phyloP scores from a whole-genome alignment of 2,329 filamentous ascomycete genomes.

The Exserohilum rostratum region DNA sequence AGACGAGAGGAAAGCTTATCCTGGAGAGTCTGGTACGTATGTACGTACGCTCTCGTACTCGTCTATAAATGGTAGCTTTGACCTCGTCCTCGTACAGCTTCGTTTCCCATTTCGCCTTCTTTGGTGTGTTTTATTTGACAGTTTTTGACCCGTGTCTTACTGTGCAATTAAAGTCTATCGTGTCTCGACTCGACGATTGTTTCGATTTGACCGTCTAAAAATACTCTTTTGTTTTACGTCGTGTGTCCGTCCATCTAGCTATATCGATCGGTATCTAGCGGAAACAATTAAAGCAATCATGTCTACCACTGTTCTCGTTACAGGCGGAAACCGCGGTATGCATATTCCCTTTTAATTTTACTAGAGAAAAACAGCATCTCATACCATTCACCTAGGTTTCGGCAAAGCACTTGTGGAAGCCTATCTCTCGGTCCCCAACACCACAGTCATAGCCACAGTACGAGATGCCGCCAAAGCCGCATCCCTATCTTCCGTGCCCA shows the following conservation, averaged over 20 bases:
- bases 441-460: constrained; percentile 51
- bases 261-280: background rate
- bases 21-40: too few relatives aligned
- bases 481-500: constrained; percentile 25
- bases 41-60: too few relatives aligned
- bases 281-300: background rate
- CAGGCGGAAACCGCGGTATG: constrained; percentile 41
- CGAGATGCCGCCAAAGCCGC: constrained; percentile 38
- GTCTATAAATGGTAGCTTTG: too few relatives aligned
- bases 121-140: too few relatives aligned
- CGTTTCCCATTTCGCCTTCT: too few relatives aligned
- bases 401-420: constrained; percentile 42
- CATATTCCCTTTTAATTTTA: background rate
- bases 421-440: constrained; percentile 48
- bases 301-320: constrained; percentile 33
- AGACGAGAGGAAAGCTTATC: too few relatives aligned
- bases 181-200: too few relatives aligned
- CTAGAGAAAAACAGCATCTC: background rate
- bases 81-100: too few relatives aligned
- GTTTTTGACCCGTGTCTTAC: too few relatives aligned
- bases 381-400: constrained; percentile 32
- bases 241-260: background rate
- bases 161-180: too few relatives aligned
- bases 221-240: background rate
- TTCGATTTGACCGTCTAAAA: too few relatives aligned